Evolutionary conservation across 805 yeast genomes (phyloP).

Genomic region (Candida namnaoensis): DNA sequence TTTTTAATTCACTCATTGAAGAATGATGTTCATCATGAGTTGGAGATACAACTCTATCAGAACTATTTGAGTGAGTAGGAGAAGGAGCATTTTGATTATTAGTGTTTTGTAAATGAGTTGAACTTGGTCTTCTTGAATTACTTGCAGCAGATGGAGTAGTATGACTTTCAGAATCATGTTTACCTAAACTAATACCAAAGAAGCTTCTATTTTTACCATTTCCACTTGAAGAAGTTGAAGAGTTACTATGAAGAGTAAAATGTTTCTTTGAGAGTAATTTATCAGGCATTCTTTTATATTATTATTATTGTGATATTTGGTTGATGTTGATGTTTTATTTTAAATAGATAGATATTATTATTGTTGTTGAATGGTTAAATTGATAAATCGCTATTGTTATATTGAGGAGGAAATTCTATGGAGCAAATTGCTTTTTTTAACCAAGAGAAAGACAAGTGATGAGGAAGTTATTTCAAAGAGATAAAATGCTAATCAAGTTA

Average conservation of each 20-base stretch:
- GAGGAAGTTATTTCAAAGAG: too few species aligned
- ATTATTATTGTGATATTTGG: neutral
- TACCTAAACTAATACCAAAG: conserved; percentile 4
- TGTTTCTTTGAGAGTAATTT: neutral
- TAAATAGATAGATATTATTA: too few species aligned
- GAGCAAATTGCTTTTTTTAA: too few species aligned
- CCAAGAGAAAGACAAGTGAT: too few species aligned
- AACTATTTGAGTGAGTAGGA: neutral
- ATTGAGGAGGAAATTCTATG: too few species aligned
- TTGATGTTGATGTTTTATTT: too few species aligned
- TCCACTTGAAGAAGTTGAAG: neutral
- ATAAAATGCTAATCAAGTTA: too few species aligned
- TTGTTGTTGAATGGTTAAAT: too few species aligned
- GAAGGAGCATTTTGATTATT: neutral
- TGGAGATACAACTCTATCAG: neutral
- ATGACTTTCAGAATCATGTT: conserved; percentile 1
- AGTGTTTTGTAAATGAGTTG: conserved; percentile 3
- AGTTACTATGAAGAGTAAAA: neutral
- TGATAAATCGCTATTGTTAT: too few species aligned
- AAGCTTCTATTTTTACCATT: conserved; percentile 1
- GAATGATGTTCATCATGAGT: conserved; percentile 11
- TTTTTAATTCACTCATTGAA: conserved; percentile 65
- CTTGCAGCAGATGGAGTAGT: too few species aligned
- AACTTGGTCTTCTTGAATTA: neutral
- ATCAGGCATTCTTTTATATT: neutral